Conservation (phyloP, 148 eudicot genomes). For the Rhododendron simsii region DNA sequence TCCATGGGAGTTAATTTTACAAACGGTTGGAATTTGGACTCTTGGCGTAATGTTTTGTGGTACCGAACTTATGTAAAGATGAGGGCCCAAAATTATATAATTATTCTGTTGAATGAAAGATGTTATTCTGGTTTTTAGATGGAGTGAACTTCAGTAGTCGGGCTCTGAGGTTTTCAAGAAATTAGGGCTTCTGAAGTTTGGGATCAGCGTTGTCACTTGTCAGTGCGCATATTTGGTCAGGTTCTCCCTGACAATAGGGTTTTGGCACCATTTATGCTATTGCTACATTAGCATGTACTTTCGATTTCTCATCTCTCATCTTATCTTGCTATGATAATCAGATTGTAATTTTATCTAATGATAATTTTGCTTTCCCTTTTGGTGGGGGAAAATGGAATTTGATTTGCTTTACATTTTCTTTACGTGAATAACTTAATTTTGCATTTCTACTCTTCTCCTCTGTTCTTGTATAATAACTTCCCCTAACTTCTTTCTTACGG, state of each 20-base stretch:
- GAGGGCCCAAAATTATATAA: background rate
- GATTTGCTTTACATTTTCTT: background rate
- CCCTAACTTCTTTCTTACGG: background rate
- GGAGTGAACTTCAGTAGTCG: background rate
- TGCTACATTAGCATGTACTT: background rate
- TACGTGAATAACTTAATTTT: background rate
- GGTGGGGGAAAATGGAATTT: background rate
- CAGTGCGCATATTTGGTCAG: background rate
- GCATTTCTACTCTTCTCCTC: background rate
- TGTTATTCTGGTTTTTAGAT: background rate
- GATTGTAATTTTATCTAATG: background rate
- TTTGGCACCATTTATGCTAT: background rate
- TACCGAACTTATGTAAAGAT: background rate
- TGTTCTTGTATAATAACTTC: background rate
- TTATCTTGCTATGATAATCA: background rate
- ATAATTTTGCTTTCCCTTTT: background rate
- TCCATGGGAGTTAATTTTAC: background rate
- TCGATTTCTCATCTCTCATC: background rate
- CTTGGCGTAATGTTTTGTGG: background rate
- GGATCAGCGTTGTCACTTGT: background rate
- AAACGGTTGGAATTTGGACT: background rate
- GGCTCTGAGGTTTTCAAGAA: background rate
- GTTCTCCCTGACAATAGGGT: background rate
- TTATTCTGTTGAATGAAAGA: background rate
- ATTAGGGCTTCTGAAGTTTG: background rate